phyloP scores from a whole-genome alignment of 306 rosid genomes.

The Carpinus fangiana region DNA sequence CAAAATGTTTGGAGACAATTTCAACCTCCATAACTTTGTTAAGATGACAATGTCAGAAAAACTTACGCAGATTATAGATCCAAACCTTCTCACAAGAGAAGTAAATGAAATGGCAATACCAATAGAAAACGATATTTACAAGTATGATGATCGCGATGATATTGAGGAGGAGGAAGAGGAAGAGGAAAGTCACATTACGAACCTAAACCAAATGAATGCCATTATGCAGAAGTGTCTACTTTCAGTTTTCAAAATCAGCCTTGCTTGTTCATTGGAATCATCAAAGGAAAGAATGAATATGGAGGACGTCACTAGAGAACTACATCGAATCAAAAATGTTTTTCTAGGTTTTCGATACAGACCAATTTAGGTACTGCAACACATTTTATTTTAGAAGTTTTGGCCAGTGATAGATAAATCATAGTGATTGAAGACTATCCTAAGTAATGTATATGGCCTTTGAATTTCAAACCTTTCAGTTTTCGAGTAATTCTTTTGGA shows the following conservation, averaged over 20 bases:
- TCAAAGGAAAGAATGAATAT: constrained; percentile 34
- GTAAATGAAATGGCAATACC: neutral
- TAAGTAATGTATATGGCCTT: too few relatives aligned
- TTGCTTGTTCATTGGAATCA: constrained; percentile 33
- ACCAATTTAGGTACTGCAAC: neutral
- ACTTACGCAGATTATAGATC: constrained; percentile 31
- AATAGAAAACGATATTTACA: neutral
- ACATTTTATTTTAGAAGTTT: neutral
- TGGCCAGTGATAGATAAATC: neutral
- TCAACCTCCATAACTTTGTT: too few relatives aligned
- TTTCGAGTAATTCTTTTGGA: too few relatives aligned
- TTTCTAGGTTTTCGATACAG: neutral
- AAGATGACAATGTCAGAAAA: constrained; percentile 28
- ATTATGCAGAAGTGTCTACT: constrained; percentile 24
- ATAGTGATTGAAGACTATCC: neutral
- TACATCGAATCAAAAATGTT: constrained; percentile 16
- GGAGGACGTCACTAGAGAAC: constrained; percentile 24
- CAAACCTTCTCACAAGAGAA: constrained; percentile 28
- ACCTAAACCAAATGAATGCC: neutral
- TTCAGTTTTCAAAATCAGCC: constrained; percentile 22
- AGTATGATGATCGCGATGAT: too few relatives aligned
- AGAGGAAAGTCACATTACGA: neutral
- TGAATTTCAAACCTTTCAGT: too few relatives aligned
- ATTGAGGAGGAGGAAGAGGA: neutral
- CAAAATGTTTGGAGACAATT: too few relatives aligned